These are phyloP conservation scores for Phylloboletellus chloephorus DNA, from an alignment of 1,284 basidiomycete species.

Conservation along the genomic window DNA sequence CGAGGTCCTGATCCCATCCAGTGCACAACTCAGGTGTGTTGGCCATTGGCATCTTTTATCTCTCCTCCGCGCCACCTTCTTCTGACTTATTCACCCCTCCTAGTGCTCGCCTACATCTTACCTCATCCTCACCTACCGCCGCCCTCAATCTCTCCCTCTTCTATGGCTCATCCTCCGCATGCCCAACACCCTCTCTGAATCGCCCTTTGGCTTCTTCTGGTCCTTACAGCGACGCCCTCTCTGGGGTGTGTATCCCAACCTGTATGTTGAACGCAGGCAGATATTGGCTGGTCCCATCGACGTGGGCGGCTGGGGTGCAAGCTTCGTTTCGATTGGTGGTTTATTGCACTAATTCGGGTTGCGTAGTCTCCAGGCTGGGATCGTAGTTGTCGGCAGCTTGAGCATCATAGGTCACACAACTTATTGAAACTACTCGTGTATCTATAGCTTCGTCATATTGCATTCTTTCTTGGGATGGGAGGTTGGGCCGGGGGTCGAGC, in stretches of 20 bases:
- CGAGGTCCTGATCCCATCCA: conserved; percentile 50
- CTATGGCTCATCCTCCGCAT: conserved; percentile 26
- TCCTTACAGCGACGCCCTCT: conserved; percentile 66
- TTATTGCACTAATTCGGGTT: conserved; percentile 44
- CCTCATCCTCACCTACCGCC: conserved; percentile 39
- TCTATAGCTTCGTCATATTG: conserved; percentile 3
- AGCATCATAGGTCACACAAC: background rate
- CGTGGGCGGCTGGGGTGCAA: conserved; percentile 56
- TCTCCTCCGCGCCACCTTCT: background rate
- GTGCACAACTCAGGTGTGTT: conserved; percentile 58
- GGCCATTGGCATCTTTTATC: background rate
- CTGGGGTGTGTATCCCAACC: conserved; percentile 62
- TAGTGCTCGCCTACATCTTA: conserved; percentile 65
- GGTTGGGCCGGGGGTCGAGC: background rate
- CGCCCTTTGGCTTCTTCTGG: conserved; percentile 65
- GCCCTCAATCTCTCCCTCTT: conserved; percentile 62
- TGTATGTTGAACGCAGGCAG: conserved; percentile 51
- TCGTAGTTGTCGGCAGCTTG: background rate
- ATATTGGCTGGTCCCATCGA: conserved; percentile 72
- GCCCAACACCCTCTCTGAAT: conserved; percentile 27
- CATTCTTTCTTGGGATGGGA: background rate
- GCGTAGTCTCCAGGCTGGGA: conserved; percentile 15
- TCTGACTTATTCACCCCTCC: conserved; percentile 4
- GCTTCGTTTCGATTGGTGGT: conserved; percentile 58
- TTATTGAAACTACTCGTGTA: background rate